Percentiles rank a stretch among this genome's conserved stretches.
Evolutionary conservation across 805 yeast genomes (phyloP).

Genomic region (Ogataea glucozyma): DNA sequence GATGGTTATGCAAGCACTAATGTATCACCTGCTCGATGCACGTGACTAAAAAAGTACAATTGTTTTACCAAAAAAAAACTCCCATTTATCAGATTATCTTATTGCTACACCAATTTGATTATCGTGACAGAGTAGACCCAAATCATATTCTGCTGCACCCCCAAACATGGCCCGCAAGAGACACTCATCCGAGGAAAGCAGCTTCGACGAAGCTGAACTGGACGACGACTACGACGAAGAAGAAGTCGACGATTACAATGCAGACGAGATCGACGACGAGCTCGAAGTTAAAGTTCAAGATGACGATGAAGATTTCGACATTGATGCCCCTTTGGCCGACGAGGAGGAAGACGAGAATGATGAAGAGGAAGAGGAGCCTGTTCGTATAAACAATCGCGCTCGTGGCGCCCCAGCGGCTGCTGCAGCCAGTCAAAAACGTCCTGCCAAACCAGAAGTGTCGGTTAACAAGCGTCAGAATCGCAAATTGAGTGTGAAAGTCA

Average conservation of each 20-base stretch:
- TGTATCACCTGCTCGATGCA: neutral
- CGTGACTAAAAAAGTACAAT: too few relatives aligned
- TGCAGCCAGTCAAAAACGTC: conserved; percentile 2
- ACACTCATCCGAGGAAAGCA: conserved; percentile 6
- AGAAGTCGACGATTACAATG: conserved; percentile 19
- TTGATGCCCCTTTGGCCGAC: conserved; percentile 10
- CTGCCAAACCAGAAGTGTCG: conserved; percentile 29
- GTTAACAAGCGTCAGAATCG: conserved; percentile 9
- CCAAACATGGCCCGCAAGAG: conserved; percentile 1
- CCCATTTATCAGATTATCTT: neutral
- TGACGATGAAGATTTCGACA: conserved; percentile 23
- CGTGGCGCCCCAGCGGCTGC: conserved; percentile 2
- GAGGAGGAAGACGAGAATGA: conserved; percentile 36
- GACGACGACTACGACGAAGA: conserved; percentile 18
- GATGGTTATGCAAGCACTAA: conserved; percentile 9
- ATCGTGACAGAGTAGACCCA: too few relatives aligned
- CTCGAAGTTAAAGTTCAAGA: conserved; percentile 19
- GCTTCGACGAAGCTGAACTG: conserved; percentile 16
- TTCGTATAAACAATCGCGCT: neutral
- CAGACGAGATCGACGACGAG: conserved; percentile 24
- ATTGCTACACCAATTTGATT: too few relatives aligned
- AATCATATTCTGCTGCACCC: neutral
- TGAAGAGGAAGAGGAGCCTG: conserved; percentile 21
- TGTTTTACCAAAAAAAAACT: too few relatives aligned
- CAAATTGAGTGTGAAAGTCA: conserved; percentile 26